Evolutionary conservation across 768 basidiomycete species (phyloP).

Genomic region (Hemileccinum impolitum): DNA sequence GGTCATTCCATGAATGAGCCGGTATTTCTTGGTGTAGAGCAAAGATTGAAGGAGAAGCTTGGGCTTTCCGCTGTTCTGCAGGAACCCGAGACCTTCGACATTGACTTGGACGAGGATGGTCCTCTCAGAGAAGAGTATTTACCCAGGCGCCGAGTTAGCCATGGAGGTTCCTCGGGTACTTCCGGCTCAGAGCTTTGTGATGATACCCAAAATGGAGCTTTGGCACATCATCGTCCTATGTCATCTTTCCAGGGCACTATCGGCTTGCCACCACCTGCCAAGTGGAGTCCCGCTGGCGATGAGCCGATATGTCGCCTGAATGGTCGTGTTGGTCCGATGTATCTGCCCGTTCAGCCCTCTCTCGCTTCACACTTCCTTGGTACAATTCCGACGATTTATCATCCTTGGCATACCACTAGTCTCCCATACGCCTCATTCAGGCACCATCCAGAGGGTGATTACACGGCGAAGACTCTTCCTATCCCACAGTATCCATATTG

Average conservation of each 20-base stretch:
- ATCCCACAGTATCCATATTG: constrained; percentile 22
- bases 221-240: constrained; percentile 8
- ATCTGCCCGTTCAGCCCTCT: constrained; percentile 61
- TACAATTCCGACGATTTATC: constrained; percentile 30
- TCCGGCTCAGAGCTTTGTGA: background rate
- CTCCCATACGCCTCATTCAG: constrained; percentile 23
- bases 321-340: constrained; percentile 52
- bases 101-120: constrained; percentile 81
- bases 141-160: constrained; percentile 55
- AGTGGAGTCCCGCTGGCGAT: constrained; percentile 80
- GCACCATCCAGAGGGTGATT: constrained; percentile 15
- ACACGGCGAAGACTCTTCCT: constrained; percentile 6
- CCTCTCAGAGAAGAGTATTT: constrained; percentile 80
- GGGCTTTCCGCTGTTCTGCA: constrained; percentile 41
- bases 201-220: constrained; percentile 1
- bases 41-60: constrained; percentile 51
- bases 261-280: constrained; percentile 65
- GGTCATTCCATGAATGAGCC: constrained; percentile 43
- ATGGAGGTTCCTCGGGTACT: constrained; percentile 10
- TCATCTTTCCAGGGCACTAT: constrained; percentile 24
- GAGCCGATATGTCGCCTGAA: constrained; percentile 63
- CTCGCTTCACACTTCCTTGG: constrained; percentile 36
- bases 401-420: constrained; percentile 21
- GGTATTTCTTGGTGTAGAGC: constrained; percentile 69
- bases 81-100: constrained; percentile 55